Conservation (phyloP, 2,329 filamentous ascomycete genomes). For the Coniochaeta hoffmannii region DNA sequence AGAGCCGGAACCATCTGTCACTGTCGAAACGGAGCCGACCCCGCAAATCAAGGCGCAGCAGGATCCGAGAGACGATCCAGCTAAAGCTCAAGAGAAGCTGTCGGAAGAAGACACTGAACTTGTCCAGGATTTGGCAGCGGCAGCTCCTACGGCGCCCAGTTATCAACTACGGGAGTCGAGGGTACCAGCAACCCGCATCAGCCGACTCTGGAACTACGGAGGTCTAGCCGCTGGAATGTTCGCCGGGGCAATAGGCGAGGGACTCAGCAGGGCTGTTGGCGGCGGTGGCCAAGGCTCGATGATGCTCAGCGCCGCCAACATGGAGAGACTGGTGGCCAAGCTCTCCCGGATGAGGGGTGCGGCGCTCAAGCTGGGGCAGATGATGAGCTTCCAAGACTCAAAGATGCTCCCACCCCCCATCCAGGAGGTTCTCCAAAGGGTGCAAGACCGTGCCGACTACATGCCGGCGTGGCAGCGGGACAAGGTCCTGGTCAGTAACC, state of each 20-base stretch:
- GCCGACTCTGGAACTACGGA: slow-evolving; percentile 89
- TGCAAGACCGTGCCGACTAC: slow-evolving; percentile 95
- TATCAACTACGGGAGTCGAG: slow-evolving; percentile 81
- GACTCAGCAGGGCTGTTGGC: slow-evolving; percentile 71
- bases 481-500: slow-evolving; percentile 68
- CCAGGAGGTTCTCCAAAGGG: slow-evolving; percentile 82
- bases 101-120: slow-evolving; percentile 18
- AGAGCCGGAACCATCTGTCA: neutral
- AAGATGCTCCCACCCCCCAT: slow-evolving; percentile 88
- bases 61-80: neutral
- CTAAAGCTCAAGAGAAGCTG: slow-evolving; percentile 9
- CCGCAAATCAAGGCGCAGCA: neutral
- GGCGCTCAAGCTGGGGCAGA: slow-evolving; percentile 93
- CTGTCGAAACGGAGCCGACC: neutral
- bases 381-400: slow-evolving; percentile 96
- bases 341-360: slow-evolving; percentile 94
- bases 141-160: slow-evolving; percentile 19
- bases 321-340: slow-evolving; percentile 88
- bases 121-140: slow-evolving; percentile 11
- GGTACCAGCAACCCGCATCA: slow-evolving; percentile 80
- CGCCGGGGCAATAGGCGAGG: slow-evolving; percentile 81
- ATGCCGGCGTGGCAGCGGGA: slow-evolving; percentile 95
- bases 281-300: slow-evolving; percentile 63
- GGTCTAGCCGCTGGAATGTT: slow-evolving; percentile 93
- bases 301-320: slow-evolving; percentile 81